Evolutionary conservation across 2,329 filamentous ascomycete genomes (phyloP).

Genomic region (Paecilomyces fulvus): DNA sequence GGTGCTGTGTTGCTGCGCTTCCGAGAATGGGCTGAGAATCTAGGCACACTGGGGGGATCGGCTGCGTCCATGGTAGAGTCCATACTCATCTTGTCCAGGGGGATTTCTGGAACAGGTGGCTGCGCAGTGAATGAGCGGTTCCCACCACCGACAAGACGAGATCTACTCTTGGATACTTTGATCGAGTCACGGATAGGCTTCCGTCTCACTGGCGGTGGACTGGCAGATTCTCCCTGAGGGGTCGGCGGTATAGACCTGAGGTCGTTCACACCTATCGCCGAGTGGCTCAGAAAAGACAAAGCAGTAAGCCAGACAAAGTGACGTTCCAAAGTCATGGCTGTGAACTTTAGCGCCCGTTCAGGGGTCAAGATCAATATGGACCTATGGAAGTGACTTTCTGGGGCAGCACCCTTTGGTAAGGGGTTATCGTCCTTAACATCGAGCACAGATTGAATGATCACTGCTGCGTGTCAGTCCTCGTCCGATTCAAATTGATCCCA

Average conservation of each 20-base stretch:
- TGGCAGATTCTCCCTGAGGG: constrained; percentile 30
- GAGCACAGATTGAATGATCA: constrained; percentile 89
- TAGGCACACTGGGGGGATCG: constrained; percentile 45
- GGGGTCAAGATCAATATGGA: constrained; percentile 94
- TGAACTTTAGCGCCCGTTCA: constrained; percentile 90
- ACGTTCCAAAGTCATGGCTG: constrained; percentile 69
- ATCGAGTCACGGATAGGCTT: constrained; percentile 78
- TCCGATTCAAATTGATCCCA: background rate
- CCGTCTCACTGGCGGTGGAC: constrained; percentile 40
- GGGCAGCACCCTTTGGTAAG: constrained; percentile 58
- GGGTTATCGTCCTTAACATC: constrained; percentile 94
- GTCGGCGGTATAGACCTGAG: constrained; percentile 53
- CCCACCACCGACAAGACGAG: constrained; percentile 33
- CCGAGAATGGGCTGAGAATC: constrained; percentile 58
- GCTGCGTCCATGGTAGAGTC: constrained; percentile 35
- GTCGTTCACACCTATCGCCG: constrained; percentile 70
- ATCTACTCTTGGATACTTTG: constrained; percentile 70
- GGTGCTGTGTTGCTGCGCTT: constrained; percentile 87
- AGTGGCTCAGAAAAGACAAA: constrained; percentile 88
- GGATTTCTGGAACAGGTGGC: constrained; percentile 26
- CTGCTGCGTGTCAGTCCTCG: constrained; percentile 42
- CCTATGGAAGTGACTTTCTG: constrained; percentile 63
- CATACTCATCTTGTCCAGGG: constrained; percentile 17
- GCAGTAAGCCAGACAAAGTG: constrained; percentile 95
- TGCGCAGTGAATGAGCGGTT: constrained; percentile 31